Evolutionary conservation across 148 eudicot genomes (phyloP), one percentile per base, ranked within the genome.

Genomic region (Diospyros kaki): DNA sequence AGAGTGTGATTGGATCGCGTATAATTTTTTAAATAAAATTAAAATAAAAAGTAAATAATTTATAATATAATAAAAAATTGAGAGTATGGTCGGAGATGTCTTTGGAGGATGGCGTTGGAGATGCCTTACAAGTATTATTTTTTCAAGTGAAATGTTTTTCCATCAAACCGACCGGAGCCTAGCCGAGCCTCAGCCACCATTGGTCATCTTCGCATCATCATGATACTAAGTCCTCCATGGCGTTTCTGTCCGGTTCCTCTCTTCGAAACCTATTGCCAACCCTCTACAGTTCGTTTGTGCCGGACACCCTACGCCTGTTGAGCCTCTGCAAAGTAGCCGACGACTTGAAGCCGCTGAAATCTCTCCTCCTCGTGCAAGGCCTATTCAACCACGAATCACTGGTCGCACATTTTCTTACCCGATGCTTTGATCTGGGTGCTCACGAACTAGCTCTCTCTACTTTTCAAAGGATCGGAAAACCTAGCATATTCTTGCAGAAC

Each of bases 401-500:
- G 10, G 63, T 84, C 58, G 75, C 61, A 74, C 65, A 80, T 5
- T 87, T 87, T 45, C 51, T 83, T 52, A 46, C 72, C 8, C 87
- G 67, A 45, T 90, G 88, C 77, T 87, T 85, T 44, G 73, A 86
- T 75, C 77, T 90, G 84, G 88, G 88, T 78, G 60, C 66, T 66
- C 83, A 83, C 15, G 73, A 83, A 64, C 76, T 90, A 48, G 93
- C 82, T 13, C 64, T 87, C 10, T 75, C 87, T 51, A 56, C 86
- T 10, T 82, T 83, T 40, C 41, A 40, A 6, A 48, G 39, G 39
- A 68, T 83, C 0, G 18, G 52, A 64, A 89, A 80, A 3, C 86
- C 90, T 38, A 86, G 83, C 69, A 43, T 86, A n/a, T 80, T 72
- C 54, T 53, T 79, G 64, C 93, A 91, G 76, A 91, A 91, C 78